These are phyloP conservation scores for Amoeboaphelidium occidentale DNA, from an alignment of 371 early-diverging fungal genomes.

Conservation along the genomic window DNA sequence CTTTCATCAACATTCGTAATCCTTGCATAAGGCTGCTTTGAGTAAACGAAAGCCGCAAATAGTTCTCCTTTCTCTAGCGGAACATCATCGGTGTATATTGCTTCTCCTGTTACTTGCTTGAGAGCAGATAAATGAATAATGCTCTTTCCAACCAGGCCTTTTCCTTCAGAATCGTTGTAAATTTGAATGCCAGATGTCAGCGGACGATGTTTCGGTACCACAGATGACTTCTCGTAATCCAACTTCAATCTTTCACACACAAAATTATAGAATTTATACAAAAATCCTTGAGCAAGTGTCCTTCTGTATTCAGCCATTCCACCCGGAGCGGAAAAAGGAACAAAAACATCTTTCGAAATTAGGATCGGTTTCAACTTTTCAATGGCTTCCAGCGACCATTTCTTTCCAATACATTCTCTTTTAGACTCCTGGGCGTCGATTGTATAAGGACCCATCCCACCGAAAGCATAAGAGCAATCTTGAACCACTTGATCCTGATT, in stretches of 20 bases:
- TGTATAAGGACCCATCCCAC: slow-evolving; percentile 42
- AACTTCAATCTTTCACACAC: slow-evolving; percentile 13
- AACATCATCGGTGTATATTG: slow-evolving; percentile 46
- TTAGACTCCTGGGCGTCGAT: slow-evolving; percentile 19
- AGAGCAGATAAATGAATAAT: slow-evolving; percentile 40
- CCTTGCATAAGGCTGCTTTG: slow-evolving; percentile 31
- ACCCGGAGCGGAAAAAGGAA: slow-evolving; percentile 33
- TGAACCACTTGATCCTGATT: slow-evolving; percentile 12
- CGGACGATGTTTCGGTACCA: slow-evolving; percentile 12
- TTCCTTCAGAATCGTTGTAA: slow-evolving; percentile 4
- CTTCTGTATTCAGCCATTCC: slow-evolving; percentile 49
- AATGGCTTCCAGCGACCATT: slow-evolving; percentile 22
- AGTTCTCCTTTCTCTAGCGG: slow-evolving; percentile 30
- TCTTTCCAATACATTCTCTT: slow-evolving; percentile 12
- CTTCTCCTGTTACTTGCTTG: slow-evolving; percentile 54
- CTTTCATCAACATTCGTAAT: slow-evolving; percentile 24
- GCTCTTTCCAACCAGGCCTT: slow-evolving; percentile 26
- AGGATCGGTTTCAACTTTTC: slow-evolving; percentile 15
- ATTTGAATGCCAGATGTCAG: slow-evolving; percentile 18
- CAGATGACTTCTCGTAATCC: slow-evolving; percentile 4
- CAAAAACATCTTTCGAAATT: slow-evolving; percentile 24
- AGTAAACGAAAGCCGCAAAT: slow-evolving; percentile 30
- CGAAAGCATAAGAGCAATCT: slow-evolving; percentile 32
- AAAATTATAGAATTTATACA: slow-evolving; percentile 37
- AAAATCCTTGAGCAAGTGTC: slow-evolving; percentile 32